Conservation (phyloP, 2,329 filamentous ascomycete species). For the Falciphora oryzae region DNA sequence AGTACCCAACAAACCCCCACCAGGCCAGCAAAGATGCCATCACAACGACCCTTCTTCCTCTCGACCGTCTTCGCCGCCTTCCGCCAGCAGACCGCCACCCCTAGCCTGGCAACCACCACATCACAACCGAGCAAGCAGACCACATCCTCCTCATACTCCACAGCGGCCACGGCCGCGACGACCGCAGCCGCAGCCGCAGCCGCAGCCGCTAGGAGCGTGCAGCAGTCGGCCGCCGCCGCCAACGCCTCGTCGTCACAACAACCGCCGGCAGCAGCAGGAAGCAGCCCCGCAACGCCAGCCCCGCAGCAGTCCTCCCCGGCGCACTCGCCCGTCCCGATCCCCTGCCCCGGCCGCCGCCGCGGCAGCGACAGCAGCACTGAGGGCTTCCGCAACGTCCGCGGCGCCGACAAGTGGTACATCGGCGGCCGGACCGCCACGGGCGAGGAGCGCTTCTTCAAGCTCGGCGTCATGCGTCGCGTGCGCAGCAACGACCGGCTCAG, state of each 20-base stretch:
- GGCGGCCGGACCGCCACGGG: constrained; percentile 68
- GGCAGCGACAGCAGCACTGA: constrained; percentile 72
- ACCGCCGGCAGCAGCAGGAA: constrained; percentile 8
- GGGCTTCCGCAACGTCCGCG: constrained; percentile 67
- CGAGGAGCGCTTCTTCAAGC: constrained; percentile 77
- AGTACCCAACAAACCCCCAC: background rate
- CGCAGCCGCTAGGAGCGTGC: constrained; percentile 13
- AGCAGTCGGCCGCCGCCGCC: constrained; percentile 21
- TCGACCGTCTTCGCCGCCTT: constrained; percentile 52
- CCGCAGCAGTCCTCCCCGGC: constrained; percentile 9
- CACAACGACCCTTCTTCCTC: constrained; percentile 51
- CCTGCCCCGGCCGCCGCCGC: constrained; percentile 38
- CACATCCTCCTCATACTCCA: constrained; percentile 26
- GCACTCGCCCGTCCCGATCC: constrained; percentile 33
- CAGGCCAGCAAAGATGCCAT: constrained; percentile 34
- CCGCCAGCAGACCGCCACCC: constrained; percentile 35
- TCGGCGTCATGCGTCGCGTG: constrained; percentile 68
- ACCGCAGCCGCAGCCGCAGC: constrained; percentile 17
- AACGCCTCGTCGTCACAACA: constrained; percentile 12
- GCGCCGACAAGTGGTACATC: constrained; percentile 76
- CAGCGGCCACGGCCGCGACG: constrained; percentile 16
- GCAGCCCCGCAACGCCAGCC: constrained; percentile 11
- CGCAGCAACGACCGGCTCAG: constrained; percentile 70
- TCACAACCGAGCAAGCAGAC: constrained; percentile 29
- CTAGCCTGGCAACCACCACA: constrained; percentile 16